phyloP scores from a whole-genome alignment of 176 grass and related monocot genomes.

The Bromus sterilis region DNA sequence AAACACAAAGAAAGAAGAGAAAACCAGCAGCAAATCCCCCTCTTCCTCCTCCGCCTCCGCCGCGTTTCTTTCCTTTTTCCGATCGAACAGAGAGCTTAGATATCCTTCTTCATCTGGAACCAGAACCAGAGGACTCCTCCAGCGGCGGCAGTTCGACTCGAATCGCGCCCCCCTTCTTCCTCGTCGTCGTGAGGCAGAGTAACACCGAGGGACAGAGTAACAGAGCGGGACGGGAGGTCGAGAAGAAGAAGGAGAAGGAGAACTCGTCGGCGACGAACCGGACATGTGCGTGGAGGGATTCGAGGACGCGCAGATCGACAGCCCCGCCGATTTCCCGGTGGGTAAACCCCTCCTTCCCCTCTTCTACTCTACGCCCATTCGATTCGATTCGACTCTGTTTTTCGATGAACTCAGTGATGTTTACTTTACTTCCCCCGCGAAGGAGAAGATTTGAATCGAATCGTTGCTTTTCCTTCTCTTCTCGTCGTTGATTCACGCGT shows the following conservation, averaged over 20 bases:
- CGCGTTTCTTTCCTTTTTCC: too few species aligned
- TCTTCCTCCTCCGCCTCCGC: background rate
- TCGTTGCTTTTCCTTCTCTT: background rate
- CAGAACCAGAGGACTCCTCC: background rate
- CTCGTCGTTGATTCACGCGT: background rate
- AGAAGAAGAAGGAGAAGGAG: background rate
- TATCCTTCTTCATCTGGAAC: background rate
- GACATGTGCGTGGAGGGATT: slow-evolving; percentile 78
- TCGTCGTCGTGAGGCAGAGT: background rate
- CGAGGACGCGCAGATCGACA: slow-evolving; percentile 47
- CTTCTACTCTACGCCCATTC: background rate
- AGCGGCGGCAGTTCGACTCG: background rate
- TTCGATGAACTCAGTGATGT: background rate
- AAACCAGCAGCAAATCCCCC: background rate
- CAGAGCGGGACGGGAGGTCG: background rate
- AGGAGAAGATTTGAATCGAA: background rate
- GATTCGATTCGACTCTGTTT: background rate
- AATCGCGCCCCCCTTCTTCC: background rate
- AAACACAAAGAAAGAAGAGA: background rate
- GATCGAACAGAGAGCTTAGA: too few species aligned
- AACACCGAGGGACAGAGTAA: background rate
- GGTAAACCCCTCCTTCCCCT: background rate
- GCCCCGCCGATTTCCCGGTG: slow-evolving; percentile 33
- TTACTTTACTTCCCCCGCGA: background rate
- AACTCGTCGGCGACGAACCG: background rate